phyloP scores from a whole-genome alignment of 2,329 filamentous ascomycete genomes.

The Arthrinium puccinioides region DNA sequence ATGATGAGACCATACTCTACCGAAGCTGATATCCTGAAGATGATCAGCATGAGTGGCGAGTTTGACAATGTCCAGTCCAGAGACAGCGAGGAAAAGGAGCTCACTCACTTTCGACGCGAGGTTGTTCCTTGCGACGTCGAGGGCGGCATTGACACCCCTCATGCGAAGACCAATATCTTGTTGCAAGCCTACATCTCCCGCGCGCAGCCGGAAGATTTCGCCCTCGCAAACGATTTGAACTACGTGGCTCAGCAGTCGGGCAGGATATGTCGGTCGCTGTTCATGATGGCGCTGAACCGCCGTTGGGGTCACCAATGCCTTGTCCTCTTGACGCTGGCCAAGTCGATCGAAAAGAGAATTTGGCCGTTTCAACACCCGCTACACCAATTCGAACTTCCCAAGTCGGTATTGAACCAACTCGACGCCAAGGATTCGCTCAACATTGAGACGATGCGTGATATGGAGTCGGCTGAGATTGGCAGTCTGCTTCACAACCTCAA shows the following conservation, averaged over 20 bases:
- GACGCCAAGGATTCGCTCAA: slow-evolving; percentile 72
- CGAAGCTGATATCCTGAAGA: slow-evolving; percentile 87
- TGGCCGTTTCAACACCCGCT: slow-evolving; percentile 95
- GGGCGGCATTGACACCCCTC: slow-evolving; percentile 61
- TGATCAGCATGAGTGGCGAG: slow-evolving; percentile 96
- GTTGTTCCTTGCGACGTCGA: slow-evolving; percentile 72
- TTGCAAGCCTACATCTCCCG: slow-evolving; percentile 91
- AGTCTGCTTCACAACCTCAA: slow-evolving; percentile 82
- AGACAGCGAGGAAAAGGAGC: slow-evolving; percentile 82
- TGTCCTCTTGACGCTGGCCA: slow-evolving; percentile 83
- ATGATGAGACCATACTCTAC: slow-evolving; percentile 83
- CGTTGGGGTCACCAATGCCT: slow-evolving; percentile 94
- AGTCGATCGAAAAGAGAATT: slow-evolving; percentile 92
- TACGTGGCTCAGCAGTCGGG: slow-evolving; percentile 96
- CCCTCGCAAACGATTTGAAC: slow-evolving; percentile 81
- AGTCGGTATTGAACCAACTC: slow-evolving; percentile 74
- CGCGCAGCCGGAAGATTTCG: slow-evolving; percentile 85
- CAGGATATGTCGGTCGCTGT: slow-evolving; percentile 87
- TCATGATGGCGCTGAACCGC: slow-evolving; percentile 94
- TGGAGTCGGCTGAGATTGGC: slow-evolving; percentile 89
- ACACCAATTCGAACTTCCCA: slow-evolving; percentile 86
- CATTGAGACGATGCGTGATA: slow-evolving; percentile 81
- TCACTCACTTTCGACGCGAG: slow-evolving; percentile 66
- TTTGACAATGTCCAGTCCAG: slow-evolving; percentile 95
- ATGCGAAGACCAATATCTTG: slow-evolving; percentile 92